Evolutionary conservation across 345 rosid species (phyloP).

Genomic region (Eucalyptus urophylla): DNA sequence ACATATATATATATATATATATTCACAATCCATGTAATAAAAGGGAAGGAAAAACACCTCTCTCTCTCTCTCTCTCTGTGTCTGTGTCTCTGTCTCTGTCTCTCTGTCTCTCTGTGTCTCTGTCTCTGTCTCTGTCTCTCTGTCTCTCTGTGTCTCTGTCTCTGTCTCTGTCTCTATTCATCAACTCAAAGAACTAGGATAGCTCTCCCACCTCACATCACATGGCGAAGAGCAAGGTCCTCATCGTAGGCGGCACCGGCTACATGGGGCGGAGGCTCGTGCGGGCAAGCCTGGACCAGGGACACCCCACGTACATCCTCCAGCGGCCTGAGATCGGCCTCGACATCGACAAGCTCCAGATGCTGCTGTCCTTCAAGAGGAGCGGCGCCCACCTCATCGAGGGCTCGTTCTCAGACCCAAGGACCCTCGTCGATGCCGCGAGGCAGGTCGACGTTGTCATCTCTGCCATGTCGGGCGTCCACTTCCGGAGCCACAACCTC

Average conservation of each 20-base stretch:
- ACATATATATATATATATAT: too few relatives aligned
- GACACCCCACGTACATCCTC: conserved; percentile 46
- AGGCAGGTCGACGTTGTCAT: conserved; percentile 50
- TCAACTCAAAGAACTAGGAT: neutral
- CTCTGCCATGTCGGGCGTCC: conserved; percentile 56
- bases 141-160: too few relatives aligned
- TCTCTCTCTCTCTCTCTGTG: neutral
- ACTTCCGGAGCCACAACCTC: conserved; percentile 41
- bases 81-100: neutral
- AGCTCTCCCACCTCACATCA: neutral
- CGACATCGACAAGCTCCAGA: conserved; percentile 52
- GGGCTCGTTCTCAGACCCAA: conserved; percentile 34
- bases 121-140: neutral
- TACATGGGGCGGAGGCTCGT: conserved; percentile 51
- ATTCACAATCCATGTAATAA: neutral
- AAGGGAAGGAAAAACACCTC: neutral
- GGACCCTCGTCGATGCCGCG: conserved; percentile 36
- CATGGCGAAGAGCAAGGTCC: conserved; percentile 31
- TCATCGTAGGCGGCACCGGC: conserved; percentile 58
- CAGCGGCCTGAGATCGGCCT: conserved; percentile 48
- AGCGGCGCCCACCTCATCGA: conserved; percentile 35
- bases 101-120: neutral
- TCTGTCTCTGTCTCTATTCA: neutral
- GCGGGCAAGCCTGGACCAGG: conserved; percentile 37
- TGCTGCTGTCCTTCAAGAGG: conserved; percentile 32